A percentile compares a stretch with the other conserved stretches of the same genome.
These are phyloP conservation scores for Schizophyllum commune DNA, from an alignment of 1,284 basidiomycete species.

Conservation along the genomic window DNA sequence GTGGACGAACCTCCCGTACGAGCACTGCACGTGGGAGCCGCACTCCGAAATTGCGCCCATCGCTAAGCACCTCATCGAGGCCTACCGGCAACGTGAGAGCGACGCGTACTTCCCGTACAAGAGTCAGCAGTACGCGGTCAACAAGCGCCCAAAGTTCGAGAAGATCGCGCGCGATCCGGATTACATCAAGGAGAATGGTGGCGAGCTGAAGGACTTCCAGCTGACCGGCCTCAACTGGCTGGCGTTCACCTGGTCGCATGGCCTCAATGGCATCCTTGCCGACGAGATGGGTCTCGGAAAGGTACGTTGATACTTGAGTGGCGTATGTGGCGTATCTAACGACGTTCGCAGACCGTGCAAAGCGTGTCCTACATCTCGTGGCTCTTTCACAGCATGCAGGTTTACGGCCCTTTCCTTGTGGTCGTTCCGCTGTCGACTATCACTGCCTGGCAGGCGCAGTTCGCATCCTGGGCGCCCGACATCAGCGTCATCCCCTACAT, in stretches of 20 bases:
- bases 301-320: slow-evolving; percentile 29
- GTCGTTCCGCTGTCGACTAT: slow-evolving; percentile 98
- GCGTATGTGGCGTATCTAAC: neutral
- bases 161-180: slow-evolving; percentile 89
- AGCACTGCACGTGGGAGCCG: slow-evolving; percentile 95
- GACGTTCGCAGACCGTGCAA: slow-evolving; percentile 72
- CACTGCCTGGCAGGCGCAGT: slow-evolving; percentile 97
- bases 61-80: slow-evolving; percentile 71
- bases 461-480: slow-evolving; percentile 93
- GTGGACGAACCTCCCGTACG: slow-evolving; percentile 93
- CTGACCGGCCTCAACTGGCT: slow-evolving; percentile 98
- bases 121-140: slow-evolving; percentile 63
- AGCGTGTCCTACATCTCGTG: slow-evolving; percentile 95
- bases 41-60: slow-evolving; percentile 74
- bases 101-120: slow-evolving; percentile 84
- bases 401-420: slow-evolving; percentile 96
- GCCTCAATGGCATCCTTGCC: slow-evolving; percentile 95
- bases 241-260: slow-evolving; percentile 91
- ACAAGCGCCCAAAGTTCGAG: slow-evolving; percentile 75
- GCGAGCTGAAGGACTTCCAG: slow-evolving; percentile 95
- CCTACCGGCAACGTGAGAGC: slow-evolving; percentile 73
- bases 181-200: slow-evolving; percentile 75
- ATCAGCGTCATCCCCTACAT: slow-evolving; percentile 97
- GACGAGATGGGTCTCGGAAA: slow-evolving; percentile 99
- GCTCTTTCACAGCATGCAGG: slow-evolving; percentile 88